Conservation (phyloP, 805 yeast species). For the Pachysolen tannophilus region DNA sequence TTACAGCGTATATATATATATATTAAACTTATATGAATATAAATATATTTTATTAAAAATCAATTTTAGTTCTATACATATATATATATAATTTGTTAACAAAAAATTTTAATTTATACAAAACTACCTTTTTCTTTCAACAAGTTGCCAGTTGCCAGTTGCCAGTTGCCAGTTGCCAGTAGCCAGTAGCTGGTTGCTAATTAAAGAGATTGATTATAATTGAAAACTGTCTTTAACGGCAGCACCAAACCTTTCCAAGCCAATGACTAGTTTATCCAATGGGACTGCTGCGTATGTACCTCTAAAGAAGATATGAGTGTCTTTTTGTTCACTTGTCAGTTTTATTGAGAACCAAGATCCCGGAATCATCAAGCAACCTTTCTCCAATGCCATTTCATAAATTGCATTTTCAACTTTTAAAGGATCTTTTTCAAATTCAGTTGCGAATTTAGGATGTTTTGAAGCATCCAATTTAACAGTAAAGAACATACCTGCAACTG, state of each 20-base stretch:
- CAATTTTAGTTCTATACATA: too few relatives aligned
- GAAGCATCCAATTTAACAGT: constrained; percentile 67
- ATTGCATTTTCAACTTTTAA: constrained; percentile 54
- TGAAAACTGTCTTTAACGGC: constrained; percentile 53
- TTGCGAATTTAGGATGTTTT: constrained; percentile 66
- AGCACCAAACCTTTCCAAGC: constrained; percentile 60
- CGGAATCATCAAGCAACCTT: constrained; percentile 69
- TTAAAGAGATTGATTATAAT: constrained; percentile 16
- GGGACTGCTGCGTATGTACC: constrained; percentile 87
- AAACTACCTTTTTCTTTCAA: too few relatives aligned
- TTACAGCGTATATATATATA: too few relatives aligned
- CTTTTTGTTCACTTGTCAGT: constrained; percentile 30
- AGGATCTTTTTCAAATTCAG: constrained; percentile 52
- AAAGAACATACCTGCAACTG: constrained; percentile 86
- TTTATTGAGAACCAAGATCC: constrained; percentile 83
- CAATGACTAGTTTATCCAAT: constrained; percentile 49
- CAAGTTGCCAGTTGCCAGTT: too few relatives aligned
- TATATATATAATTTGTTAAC: too few relatives aligned
- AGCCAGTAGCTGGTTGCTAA: too few relatives aligned
- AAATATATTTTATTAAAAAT: too few relatives aligned
- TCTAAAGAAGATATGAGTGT: constrained; percentile 60
- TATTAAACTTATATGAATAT: too few relatives aligned
- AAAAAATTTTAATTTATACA: too few relatives aligned
- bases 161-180: too few relatives aligned
- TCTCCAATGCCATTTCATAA: constrained; percentile 50